phyloP scores from a whole-genome alignment of 2,329 filamentous ascomycete genomes.

The Triangularia setosa region DNA sequence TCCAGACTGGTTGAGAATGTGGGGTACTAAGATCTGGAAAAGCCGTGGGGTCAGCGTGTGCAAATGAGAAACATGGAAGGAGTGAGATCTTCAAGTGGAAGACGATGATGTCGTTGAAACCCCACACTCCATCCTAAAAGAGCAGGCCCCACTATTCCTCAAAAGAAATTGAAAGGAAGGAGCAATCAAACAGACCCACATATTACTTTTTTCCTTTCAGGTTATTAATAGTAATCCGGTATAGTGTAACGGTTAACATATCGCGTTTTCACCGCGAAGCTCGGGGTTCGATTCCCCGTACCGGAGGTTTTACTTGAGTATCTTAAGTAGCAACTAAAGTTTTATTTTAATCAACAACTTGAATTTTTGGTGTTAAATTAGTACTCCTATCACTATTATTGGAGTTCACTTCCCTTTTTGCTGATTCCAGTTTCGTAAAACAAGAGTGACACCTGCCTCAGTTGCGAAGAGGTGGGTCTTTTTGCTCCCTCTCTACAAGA shows the following conservation, averaged over 20 bases:
- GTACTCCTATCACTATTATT: too few species aligned
- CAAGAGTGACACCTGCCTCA: too few species aligned
- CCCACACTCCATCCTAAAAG: background rate
- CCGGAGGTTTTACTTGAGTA: slow-evolving; percentile 17
- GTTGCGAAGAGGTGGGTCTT: too few species aligned
- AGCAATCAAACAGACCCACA: background rate
- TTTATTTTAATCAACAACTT: too few species aligned
- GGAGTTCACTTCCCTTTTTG: too few species aligned
- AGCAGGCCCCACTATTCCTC: too few species aligned
- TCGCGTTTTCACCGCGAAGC: too few species aligned
- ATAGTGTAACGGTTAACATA: slow-evolving; percentile 29
- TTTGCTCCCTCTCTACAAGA: too few species aligned
- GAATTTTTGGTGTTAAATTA: too few species aligned
- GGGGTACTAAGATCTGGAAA: background rate
- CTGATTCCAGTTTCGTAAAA: too few species aligned
- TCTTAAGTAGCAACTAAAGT: too few species aligned
- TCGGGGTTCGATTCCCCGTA: slow-evolving; percentile 29
- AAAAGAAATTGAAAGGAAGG: background rate
- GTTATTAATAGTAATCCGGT: slow-evolving; percentile 16
- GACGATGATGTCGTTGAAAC: background rate
- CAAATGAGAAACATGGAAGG: background rate
- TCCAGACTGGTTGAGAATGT: background rate
- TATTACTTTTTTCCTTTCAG: background rate
- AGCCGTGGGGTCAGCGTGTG: background rate
- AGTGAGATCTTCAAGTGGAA: background rate